Base-by-base conservation (phyloP, 257 asterid genomes). In the Vinca minor region DNA sequence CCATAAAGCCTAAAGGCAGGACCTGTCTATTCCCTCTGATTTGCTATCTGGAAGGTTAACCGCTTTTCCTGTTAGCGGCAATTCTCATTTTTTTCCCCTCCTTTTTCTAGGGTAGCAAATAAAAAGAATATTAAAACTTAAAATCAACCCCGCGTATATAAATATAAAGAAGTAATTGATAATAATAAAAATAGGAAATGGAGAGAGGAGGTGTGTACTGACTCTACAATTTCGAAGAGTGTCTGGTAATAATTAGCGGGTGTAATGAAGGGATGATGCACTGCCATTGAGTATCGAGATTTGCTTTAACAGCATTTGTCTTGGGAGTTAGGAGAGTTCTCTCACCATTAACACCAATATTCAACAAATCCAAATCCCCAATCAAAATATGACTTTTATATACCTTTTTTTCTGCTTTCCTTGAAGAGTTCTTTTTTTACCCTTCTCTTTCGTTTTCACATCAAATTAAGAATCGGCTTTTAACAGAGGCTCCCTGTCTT, bases 271-370 rank as follows among this genome's bases (percentile, higher is more conserved):
- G 76, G 73, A 70, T 50, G 68, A 81, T 60, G 70, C 66, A 62
- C 69, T 66, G 83, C 84, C 87, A 64, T 72, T 75, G 81, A 82
- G 78, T 38, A 55, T 64, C 53, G 74, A 60, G 72, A 68, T 74
- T 74, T 70, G 79, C 76, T 76, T 76, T 69, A 69, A 72, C 82
- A 73, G 25, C 78, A 77, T 69, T 45, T 72, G 65, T 59, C 7
- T 73, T 68, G 61, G 68, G 55, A 66, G 73, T n/a, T 47, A 63
- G 62, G 54, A 67, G 47, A 61, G 58, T 68, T 59, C 55, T 65
- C 70, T 35, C 74, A 36, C 74, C 71, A 47, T 41, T n/a, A n/a
- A n/a, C n/a, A n/a, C n/a, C n/a, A n/a, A n/a, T n/a, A n/a, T n/a
- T n/a, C 59, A 23, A 49, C 69, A 36, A 63, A 42, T 62, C 32